Conservation (phyloP, 2,329 filamentous ascomycete species). For the Byssoonygena ceratinophila region DNA sequence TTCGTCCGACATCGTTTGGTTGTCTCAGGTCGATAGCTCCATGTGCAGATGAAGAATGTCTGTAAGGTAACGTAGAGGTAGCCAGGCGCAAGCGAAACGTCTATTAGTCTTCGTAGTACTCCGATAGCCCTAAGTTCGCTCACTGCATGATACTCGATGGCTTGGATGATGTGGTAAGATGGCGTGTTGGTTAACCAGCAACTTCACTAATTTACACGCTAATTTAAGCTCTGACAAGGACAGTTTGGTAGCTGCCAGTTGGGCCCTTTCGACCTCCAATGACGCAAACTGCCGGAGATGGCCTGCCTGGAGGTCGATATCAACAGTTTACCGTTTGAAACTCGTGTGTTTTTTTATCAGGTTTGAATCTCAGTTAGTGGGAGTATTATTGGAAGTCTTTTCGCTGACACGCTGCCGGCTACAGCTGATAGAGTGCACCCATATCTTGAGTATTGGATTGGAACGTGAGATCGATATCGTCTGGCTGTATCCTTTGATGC, state of each 20-base stretch:
- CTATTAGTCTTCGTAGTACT: not conserved
- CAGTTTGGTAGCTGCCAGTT: too few species aligned
- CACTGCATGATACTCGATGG: not conserved
- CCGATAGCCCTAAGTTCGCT: not conserved
- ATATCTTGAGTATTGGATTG: too few species aligned
- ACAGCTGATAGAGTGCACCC: too few species aligned
- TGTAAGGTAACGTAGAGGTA: not conserved
- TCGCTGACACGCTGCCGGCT: too few species aligned
- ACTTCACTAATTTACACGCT: too few species aligned
- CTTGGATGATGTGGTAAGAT: too few species aligned
- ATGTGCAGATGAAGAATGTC: not conserved
- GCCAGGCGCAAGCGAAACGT: not conserved
- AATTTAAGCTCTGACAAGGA: too few species aligned
- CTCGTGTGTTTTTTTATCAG: too few species aligned
- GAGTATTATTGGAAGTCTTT: too few species aligned
- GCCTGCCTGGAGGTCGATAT: not conserved
- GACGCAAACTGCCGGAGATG: not conserved
- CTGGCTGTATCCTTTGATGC: not conserved
- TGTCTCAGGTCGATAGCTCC: conserved; percentile 3
- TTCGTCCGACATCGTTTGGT: conserved; percentile 34
- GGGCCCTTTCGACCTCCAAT: not conserved
- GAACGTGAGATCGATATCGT: too few species aligned
- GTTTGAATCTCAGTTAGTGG: too few species aligned
- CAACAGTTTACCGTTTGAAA: not conserved
- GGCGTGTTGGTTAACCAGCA: too few species aligned